Evolutionary conservation across 73 alveolate species (phyloP), one percentile per base, ranked within the genome.

Genomic region (Diophrys sp.): DNA sequence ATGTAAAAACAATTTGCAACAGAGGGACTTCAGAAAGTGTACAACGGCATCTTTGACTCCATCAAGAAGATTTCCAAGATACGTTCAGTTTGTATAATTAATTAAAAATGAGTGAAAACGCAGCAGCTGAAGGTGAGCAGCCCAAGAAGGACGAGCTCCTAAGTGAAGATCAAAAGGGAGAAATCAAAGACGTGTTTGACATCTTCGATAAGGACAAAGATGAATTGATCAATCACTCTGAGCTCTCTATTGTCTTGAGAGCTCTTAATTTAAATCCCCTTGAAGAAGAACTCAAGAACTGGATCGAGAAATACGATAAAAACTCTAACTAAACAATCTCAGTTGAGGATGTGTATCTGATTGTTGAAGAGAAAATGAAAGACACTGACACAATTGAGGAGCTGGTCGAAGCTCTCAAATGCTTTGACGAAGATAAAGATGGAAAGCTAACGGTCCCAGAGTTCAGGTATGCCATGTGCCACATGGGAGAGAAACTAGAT

Each of bases 301-400:
- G 54, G 75, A 77, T 78, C 29, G 26, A 77, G 30, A 84, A 84
- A 31, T 30, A 57, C 31, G 92, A 84, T 75, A 54, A 67, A 2
- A 78, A 56, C 31, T 31, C 75, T 30, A 69, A 87, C 14, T 69
- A 70, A 34, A 31, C 57, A 0, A 77, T 84, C 26, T 67, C 77
- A 54, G 75, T 62, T 2, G 57, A 70, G 29, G 71, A 77, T 31
- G 87, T 84, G 62, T 57, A 53, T 74, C 56, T 29, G 81, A 71
- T 84, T 25, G 92, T 78, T 23, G 92, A 84, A 8, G 68, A 84
- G 29, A 84, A 84, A 62, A 34, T 84, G 33, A 67, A 71, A 31
- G 92, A 84, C 71, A 77, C 92, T 5, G 92, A 84, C 70, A 84
- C 92, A 0, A 24, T 84, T 31, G 92, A 84, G 23, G 92, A 84